Evolutionary conservation across 225 moss, liverwort and hornwort genomes (phyloP).

Genomic region (Rhytidiadelphus loreus): DNA sequence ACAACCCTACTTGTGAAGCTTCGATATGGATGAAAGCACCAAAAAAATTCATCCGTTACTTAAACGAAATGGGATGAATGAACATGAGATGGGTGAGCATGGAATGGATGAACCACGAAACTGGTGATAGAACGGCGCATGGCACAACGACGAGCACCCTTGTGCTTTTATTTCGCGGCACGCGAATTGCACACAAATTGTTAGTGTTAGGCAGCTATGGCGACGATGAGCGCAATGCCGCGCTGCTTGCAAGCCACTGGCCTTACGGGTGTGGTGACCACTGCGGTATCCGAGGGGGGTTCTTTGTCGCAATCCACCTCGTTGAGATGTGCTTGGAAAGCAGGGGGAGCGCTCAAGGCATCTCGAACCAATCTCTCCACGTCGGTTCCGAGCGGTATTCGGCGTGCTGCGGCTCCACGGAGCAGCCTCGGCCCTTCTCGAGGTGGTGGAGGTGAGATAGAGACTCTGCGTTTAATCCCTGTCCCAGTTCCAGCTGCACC

Average conservation of each 20-base stretch:
- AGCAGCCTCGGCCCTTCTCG: slow-evolving; percentile 2
- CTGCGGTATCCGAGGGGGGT: neutral
- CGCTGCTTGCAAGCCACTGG: slow-evolving; percentile 5
- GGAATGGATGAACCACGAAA: neutral
- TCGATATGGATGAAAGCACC: neutral
- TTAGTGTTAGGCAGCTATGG: slow-evolving; percentile 14
- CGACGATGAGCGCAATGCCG: slow-evolving; percentile 14
- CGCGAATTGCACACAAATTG: neutral
- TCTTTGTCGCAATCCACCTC: neutral
- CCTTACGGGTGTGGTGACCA: neutral
- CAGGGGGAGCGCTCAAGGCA: neutral
- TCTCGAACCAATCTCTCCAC: neutral
- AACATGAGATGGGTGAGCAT: neutral
- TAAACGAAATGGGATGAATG: neutral
- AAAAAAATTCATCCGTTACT: neutral
- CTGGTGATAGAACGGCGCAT: neutral
- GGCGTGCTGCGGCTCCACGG: neutral
- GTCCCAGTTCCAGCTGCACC: neutral
- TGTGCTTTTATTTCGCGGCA: neutral
- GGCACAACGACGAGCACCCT: neutral
- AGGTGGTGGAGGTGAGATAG: slow-evolving; percentile 18
- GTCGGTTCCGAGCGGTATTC: neutral
- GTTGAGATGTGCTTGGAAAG: slow-evolving; percentile 15
- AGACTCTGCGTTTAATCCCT: neutral
- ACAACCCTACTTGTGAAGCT: neutral